Percentiles rank a stretch among this genome's conserved stretches.
Evolutionary conservation across 805 yeast species (phyloP).

Genomic region (Lachancea sp.): DNA sequence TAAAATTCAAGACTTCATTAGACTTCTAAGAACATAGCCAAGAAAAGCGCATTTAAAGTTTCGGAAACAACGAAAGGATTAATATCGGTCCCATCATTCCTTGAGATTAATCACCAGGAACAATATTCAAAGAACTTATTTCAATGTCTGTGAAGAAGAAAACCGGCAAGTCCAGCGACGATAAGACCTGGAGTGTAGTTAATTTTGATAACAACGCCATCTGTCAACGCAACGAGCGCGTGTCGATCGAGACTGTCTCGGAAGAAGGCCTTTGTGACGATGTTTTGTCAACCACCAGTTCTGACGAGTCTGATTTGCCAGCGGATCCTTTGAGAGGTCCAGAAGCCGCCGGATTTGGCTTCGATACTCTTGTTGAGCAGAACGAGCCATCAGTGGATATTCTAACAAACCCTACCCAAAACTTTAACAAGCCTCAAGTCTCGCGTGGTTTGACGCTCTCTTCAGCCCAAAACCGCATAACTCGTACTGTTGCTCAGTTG

Average conservation of each 20-base stretch:
- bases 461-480: background rate
- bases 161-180: constrained; percentile 2
- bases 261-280: constrained; percentile 10
- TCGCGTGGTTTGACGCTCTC: background rate
- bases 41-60: no score
- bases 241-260: constrained; percentile 6
- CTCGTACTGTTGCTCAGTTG: constrained; percentile 3
- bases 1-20: background rate
- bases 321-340: constrained; percentile 1
- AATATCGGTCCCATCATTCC: no score
- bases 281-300: constrained; percentile 10
- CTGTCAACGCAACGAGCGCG: background rate
- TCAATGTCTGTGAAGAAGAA: constrained; percentile 4
- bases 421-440: no score
- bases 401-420: no score
- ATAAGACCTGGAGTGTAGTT: constrained; percentile 9
- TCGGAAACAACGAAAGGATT: no score
- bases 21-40: no score
- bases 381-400: background rate
- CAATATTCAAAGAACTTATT: background rate
- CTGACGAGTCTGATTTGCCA: constrained; percentile 8
- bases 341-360: constrained; percentile 4
- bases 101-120: no score
- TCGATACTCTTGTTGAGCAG: constrained; percentile 5
- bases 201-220: constrained; percentile 5